A percentile compares a stretch with the other conserved stretches of the same genome.
These are phyloP conservation scores for Pyrenochaeta sp. DNA, from an alignment of 2,329 filamentous ascomycete species.

Conservation along the genomic window DNA sequence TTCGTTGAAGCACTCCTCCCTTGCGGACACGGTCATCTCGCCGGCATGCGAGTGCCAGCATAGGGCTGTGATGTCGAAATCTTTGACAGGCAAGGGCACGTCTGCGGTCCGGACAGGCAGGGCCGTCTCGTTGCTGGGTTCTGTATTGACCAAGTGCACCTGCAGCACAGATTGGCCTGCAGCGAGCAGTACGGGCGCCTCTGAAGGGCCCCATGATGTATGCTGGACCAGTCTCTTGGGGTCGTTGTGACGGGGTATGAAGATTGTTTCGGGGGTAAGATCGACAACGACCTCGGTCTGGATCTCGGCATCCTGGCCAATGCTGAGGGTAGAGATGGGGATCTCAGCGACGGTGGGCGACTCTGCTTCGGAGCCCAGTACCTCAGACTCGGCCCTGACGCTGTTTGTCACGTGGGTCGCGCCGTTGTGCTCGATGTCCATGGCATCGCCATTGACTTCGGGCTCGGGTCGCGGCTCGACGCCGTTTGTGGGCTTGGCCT, in stretches of 20 bases:
- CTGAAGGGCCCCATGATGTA: constrained; percentile 46
- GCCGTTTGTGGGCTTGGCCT: constrained; percentile 43
- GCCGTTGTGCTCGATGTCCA: constrained; percentile 55
- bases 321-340: constrained; percentile 50
- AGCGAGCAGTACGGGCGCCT: constrained; percentile 42
- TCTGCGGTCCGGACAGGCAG: constrained; percentile 28
- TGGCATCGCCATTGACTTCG: constrained; percentile 56
- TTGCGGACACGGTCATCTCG: constrained; percentile 46
- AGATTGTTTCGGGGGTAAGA: constrained; percentile 40
- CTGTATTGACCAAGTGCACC: constrained; percentile 39
- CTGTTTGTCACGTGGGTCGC: constrained; percentile 36
- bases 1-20: constrained; percentile 47
- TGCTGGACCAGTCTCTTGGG: constrained; percentile 37
- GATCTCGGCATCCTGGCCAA: constrained; percentile 47
- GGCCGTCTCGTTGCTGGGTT: constrained; percentile 9
- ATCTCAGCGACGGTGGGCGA: constrained; percentile 49
- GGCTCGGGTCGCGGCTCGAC: constrained; percentile 40
- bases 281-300: constrained; percentile 49
- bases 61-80: constrained; percentile 46
- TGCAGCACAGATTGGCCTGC: constrained; percentile 48
- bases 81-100: constrained; percentile 37
- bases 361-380: constrained; percentile 47
- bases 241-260: constrained; percentile 35
- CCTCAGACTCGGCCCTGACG: constrained; percentile 47
- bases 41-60: constrained; percentile 46